Base-by-base conservation (phyloP, 1,284 basidiomycete genomes). In the Megacollybia platyphylla region DNA sequence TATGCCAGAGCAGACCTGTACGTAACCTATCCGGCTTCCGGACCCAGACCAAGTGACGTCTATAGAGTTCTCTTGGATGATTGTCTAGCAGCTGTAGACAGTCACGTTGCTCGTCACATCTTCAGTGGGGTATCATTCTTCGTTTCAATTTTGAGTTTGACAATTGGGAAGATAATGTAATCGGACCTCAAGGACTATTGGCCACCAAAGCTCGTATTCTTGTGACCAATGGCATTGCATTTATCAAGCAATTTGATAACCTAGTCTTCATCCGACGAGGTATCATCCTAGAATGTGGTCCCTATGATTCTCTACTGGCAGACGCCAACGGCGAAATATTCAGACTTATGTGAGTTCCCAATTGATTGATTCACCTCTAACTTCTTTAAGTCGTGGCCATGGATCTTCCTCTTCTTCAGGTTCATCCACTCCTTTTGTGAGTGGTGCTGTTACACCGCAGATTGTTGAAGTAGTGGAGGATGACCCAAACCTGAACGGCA, bases 181-280 rank as follows among this genome's bases (percentile, higher is more conserved):
- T 97, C 46, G 93, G 93, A 2, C 91, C 92, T 1, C 65, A 78
- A 42, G 93, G 93, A 44, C 55, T 97, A 2, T 76, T 97, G 26
- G 74, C 83, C 11, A 74, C 75, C 34, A 94, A 94, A 61, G 90
- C 90, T 4, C 72, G 93, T 20, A 72, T 97, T 41, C 64, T 97
- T 2, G 88, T 93, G 46, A 94, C 91, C 15, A 93, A 97, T 60
- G 84, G 84, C 38, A 81, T 97, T 34, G 76, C 89, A 11, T 93
- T 87, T 56, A 68, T 93, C 40, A 74, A 76, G 39, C 70, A 90
- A 46, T 85, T 88, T 40, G 86, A 96, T 56, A 71, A 85, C 47
- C 68, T 97, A 26, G 62, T 78, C 44, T 90, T 85, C 60, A 64
- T 97, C 28, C 82, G 88, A 17, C 73, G 79, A 13, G 92, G 92